Evolutionary conservation across 2,329 filamentous ascomycete species (phyloP).

Genomic region (Aschersonia sp.): DNA sequence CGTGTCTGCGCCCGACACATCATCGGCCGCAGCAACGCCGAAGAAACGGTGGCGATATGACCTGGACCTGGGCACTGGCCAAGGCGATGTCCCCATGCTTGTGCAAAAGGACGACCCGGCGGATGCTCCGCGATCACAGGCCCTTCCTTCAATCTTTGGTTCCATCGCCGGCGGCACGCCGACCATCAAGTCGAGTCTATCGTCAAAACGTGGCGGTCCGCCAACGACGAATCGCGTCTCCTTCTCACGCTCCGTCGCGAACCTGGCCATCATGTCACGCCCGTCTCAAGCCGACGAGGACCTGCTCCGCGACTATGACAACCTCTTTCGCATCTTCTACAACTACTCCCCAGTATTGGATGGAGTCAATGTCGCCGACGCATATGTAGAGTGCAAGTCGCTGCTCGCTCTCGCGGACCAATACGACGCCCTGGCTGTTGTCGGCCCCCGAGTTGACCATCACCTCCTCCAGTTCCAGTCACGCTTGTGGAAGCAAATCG

Average conservation of each 20-base stretch:
- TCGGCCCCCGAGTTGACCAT: slow-evolving; percentile 82
- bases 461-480: slow-evolving; percentile 86
- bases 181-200: slow-evolving; percentile 32
- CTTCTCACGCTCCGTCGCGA: slow-evolving; percentile 82
- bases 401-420: slow-evolving; percentile 81
- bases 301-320: slow-evolving; percentile 82
- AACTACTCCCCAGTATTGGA: slow-evolving; percentile 77
- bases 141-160: slow-evolving; percentile 18
- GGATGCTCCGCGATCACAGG: slow-evolving; percentile 1
- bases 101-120: slow-evolving; percentile 53
- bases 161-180: slow-evolving; percentile 22
- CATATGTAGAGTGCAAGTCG: slow-evolving; percentile 88
- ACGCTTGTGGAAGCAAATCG: slow-evolving; percentile 87
- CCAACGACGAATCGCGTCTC: slow-evolving; percentile 28
- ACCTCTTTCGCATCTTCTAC: slow-evolving; percentile 91
- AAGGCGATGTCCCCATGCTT: slow-evolving; percentile 73
- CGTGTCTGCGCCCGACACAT: neutral
- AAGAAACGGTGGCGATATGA: slow-evolving; percentile 70
- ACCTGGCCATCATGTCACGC: slow-evolving; percentile 40
- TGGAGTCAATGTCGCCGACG: slow-evolving; percentile 75
- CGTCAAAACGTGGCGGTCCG: slow-evolving; percentile 12
- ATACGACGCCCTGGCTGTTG: slow-evolving; percentile 80
- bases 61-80: slow-evolving; percentile 58
- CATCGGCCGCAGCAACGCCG: slow-evolving; percentile 4
- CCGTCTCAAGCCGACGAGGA: slow-evolving; percentile 52